Evolutionary conservation across 2,329 filamentous ascomycete genomes (phyloP), one percentile per base, ranked within the genome.

Genomic region (Setomelanomma holmii): DNA sequence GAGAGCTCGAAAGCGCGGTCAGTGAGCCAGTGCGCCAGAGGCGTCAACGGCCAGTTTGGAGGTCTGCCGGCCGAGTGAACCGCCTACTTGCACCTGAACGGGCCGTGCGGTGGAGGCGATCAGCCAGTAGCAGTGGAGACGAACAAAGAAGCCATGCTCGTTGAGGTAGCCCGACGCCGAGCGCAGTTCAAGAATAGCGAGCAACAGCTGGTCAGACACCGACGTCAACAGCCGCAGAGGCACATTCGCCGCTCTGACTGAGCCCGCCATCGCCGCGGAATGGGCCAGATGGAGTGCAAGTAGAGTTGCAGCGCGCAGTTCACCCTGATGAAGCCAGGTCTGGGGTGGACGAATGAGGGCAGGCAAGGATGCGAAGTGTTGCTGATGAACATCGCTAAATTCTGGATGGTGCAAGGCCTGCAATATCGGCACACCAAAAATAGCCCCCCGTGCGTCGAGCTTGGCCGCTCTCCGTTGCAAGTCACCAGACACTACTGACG

Each of bases 41-140:
- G 58, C 61, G 64, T 56, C 49, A 63, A 65, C 64, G 64, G 63
- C 59, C 56, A 57, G 60, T 57, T 59, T 51, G 52, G 54, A 62
- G 60, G 57, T 50, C 57, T 58, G 61, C 56, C 53, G 51, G 59
- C 54, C 55, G 57, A 63, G 55, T 44, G 51, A 57, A 56, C 58
- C 38, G 57, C 57, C 51, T 53, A 56, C 53, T 52, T n/a, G n/a
- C n/a, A n/a, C 34, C 22, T 43, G 34, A 5, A 60, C 59, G 65
- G 66, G 61, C 63, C 66, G 66, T 66, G 65, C 61, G 56, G 58
- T 61, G 57, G 62, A 64, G 54, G 55, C 57, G 40, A 66, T 65
- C 59, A 58, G 51, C 67, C 62, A 64, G 53, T 56, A 53, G 56
- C 55, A 58, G 20, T 23, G 35, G 46, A 49, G 45, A 42, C 33